Evolutionary conservation across 78 protist species (phyloP).

Genomic region (Dictyostelium citrinum): DNA sequence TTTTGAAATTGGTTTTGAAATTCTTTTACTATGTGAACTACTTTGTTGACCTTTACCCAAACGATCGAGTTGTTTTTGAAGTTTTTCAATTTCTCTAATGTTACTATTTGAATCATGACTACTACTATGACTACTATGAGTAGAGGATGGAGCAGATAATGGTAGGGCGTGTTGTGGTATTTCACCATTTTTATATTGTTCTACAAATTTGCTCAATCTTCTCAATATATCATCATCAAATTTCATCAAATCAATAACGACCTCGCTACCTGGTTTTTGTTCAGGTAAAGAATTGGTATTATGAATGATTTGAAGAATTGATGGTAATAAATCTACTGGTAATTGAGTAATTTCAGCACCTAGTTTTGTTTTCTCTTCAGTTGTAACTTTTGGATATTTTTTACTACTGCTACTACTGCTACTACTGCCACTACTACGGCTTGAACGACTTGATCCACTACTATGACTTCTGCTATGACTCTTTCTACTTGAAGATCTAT

Average conservation of each 20-base stretch:
- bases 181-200: neutral
- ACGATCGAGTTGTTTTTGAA: conserved; percentile 11
- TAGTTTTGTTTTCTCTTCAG: conserved; percentile 54
- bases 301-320: conserved; percentile 32
- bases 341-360: conserved; percentile 28
- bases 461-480: neutral
- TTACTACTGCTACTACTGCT: neutral
- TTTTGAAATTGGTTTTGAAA: conserved; percentile 69
- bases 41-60: neutral
- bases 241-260: conserved; percentile 68
- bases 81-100: neutral
- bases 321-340: conserved; percentile 9
- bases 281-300: conserved; percentile 18
- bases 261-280: conserved; percentile 38
- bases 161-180: neutral
- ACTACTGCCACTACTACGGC: neutral
- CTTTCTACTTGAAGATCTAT: neutral
- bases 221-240: conserved; percentile 43
- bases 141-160: neutral
- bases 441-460: neutral
- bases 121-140: neutral
- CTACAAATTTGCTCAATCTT: conserved; percentile 29
- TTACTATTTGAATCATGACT: neutral
- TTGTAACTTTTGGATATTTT: conserved; percentile 33
- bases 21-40: neutral